Evolutionary conservation across 139 green algal genomes (phyloP).

Genomic region (Chlamydomonas sphaeroides): DNA sequence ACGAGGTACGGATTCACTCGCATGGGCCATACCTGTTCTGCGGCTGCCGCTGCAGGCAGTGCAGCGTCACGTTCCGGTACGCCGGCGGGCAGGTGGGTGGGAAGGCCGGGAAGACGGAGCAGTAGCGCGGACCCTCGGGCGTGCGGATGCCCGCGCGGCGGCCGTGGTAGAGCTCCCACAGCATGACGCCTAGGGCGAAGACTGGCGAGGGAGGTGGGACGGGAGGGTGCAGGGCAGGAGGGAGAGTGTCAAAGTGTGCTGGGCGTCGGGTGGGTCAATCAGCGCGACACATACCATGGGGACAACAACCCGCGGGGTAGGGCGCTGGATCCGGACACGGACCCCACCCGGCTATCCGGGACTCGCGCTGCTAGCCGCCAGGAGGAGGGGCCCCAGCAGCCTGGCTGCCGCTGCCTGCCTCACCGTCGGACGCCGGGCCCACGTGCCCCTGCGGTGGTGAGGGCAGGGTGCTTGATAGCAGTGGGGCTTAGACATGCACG

Average conservation of each 20-base stretch:
- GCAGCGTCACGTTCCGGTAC: background rate
- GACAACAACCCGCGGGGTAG: no score
- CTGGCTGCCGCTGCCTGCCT: background rate
- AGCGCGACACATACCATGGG: no score
- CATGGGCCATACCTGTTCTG: no score
- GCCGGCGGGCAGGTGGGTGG: conserved; percentile 1
- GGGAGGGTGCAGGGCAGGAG: background rate
- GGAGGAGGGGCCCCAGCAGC: no score
- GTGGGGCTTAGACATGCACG: background rate
- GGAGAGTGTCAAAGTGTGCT: no score
- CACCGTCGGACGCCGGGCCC: background rate
- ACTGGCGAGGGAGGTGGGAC: background rate
- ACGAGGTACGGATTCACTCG: no score
- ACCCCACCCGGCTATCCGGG: no score
- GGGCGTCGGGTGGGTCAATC: no score
- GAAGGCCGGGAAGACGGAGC: conserved; percentile 28
- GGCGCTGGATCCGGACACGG: background rate
- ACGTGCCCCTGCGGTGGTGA: background rate
- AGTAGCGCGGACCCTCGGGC: conserved; percentile 2
- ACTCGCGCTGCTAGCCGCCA: no score
- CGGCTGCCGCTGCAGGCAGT: conserved; percentile 32
- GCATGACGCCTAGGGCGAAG: conserved; percentile 37
- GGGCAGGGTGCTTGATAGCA: background rate
- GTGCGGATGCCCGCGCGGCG: background rate
- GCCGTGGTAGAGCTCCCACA: conserved; percentile 47